Conservation (phyloP, 768 basidiomycete genomes). For the Rhodotorula paludigena region DNA sequence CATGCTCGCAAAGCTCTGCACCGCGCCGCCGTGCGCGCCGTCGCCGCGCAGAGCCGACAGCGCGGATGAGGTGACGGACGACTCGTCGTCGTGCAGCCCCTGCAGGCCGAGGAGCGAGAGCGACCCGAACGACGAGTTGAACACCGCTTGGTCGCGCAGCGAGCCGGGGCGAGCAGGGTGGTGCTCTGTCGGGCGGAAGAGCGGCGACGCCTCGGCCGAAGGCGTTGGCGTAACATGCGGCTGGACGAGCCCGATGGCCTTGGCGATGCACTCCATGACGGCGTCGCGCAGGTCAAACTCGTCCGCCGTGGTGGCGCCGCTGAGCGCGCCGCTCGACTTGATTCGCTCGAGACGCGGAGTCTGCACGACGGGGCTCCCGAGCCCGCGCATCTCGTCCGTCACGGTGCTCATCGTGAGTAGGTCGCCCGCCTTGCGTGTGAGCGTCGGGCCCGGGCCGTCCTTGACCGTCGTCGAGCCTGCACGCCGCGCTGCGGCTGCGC, state of each 20-base stretch:
- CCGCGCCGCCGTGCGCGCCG: constrained; percentile 58
- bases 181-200: constrained; percentile 40
- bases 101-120: constrained; percentile 44
- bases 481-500: neutral
- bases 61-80: constrained; percentile 30
- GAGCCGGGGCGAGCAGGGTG: neutral
- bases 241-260: constrained; percentile 89
- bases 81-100: constrained; percentile 45
- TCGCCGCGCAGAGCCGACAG: constrained; percentile 50
- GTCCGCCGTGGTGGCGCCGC: constrained; percentile 46
- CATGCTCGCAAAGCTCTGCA: constrained; percentile 54
- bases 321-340: neutral
- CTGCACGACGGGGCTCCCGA: constrained; percentile 2
- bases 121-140: constrained; percentile 45
- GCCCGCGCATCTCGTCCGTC: neutral
- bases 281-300: constrained; percentile 94
- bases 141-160: constrained; percentile 35
- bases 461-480: neutral
- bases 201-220: constrained; percentile 46
- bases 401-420: constrained; percentile 49
- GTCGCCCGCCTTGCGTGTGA: constrained; percentile 48
- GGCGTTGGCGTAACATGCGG: constrained; percentile 54
- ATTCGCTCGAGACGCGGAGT: constrained; percentile 22
- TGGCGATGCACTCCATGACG: constrained; percentile 95
- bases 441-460: constrained; percentile 18